Base-by-base conservation (phyloP, 345 rosid genomes). In the Dimocarpus longan region DNA sequence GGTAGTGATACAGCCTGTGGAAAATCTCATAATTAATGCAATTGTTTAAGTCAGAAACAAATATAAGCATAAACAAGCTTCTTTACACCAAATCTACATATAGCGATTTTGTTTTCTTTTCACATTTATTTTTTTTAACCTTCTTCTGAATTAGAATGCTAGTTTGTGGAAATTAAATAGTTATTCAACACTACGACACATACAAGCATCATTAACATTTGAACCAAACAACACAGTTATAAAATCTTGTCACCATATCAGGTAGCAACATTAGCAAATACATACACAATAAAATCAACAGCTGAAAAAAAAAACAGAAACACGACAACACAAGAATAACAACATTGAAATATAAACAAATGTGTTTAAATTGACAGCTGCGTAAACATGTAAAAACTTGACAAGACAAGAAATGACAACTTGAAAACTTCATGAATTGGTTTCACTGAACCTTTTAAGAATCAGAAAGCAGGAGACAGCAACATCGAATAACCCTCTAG, bases 1-100 rank as follows among this genome's bases (percentile, higher is more conserved):
- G 43, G 90, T 88, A 68, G 90, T 88, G 71, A 88, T 88, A 80
- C 89, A 86, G 74, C 89, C 90, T 88, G 85, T 3, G 63, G 44
- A 43, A 42, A 24, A 80, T 22, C 6, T 21, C 15, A 56, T 11
- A 11, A 78, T 9, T 5, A n/a, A 64, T n/a, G 19, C 26, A 19
- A 73, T 21, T 39, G 39, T 43, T 8, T 18, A 56, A 19, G 12
- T 21, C 22, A n/a, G 28, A 19, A 6, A 21, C 26, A 59, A 59
- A 59, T 19, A 9, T 21, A 59, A 7, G 22, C 16, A n/a, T 59
- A 59, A 6, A 59, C 12, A 59, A 52, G 57, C 8, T 15, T 52
- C 50, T 52, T 52, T n/a, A 52, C 16, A 15, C 57, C 57, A 52
- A 19, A 48, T 1, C 28, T 26, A 26, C 28, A 26, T 26, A 26